phyloP scores from a whole-genome alignment of 768 basidiomycete species.

The Boletales sp. region DNA sequence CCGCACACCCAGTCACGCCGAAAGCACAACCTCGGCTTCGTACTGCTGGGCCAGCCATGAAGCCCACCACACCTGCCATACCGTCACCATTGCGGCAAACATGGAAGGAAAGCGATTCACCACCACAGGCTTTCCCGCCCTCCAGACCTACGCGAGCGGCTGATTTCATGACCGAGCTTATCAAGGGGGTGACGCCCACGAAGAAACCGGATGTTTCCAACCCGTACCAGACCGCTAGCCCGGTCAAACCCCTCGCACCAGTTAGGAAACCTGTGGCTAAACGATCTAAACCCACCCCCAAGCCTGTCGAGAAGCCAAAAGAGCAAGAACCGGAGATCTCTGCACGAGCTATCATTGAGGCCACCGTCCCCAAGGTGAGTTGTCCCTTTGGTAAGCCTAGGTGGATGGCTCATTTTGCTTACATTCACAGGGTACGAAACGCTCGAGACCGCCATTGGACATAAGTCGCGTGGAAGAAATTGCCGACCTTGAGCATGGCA shows the following conservation, averaged over 20 bases:
- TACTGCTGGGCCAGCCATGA: constrained; percentile 36
- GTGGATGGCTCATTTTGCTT: constrained; percentile 7
- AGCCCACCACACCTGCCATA: constrained; percentile 57
- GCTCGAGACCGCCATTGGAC: constrained; percentile 66
- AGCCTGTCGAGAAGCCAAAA: constrained; percentile 31
- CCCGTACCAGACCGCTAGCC: constrained; percentile 73
- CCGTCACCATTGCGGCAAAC: constrained; percentile 77
- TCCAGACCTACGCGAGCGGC: constrained; percentile 59
- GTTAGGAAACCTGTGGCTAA: constrained; percentile 39
- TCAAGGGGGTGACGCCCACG: constrained; percentile 66
- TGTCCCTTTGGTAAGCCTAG: neutral
- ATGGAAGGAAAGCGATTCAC: constrained; percentile 51
- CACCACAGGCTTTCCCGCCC: constrained; percentile 31
- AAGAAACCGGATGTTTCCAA: constrained; percentile 68
- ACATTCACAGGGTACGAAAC: constrained; percentile 62
- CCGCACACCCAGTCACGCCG: constrained; percentile 22
- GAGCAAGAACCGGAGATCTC: constrained; percentile 35
- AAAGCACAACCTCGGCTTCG: constrained; percentile 37
- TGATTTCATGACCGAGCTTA: constrained; percentile 62
- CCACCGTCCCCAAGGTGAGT: constrained; percentile 69
- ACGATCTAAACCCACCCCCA: constrained; percentile 34
- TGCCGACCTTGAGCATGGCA: constrained; percentile 7
- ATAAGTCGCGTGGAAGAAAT: constrained; percentile 27
- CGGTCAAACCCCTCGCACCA: constrained; percentile 50
- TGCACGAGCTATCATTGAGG: constrained; percentile 71